Conservation (phyloP, 2,329 filamentous ascomycete species). For the Zopfia rhizophila region DNA sequence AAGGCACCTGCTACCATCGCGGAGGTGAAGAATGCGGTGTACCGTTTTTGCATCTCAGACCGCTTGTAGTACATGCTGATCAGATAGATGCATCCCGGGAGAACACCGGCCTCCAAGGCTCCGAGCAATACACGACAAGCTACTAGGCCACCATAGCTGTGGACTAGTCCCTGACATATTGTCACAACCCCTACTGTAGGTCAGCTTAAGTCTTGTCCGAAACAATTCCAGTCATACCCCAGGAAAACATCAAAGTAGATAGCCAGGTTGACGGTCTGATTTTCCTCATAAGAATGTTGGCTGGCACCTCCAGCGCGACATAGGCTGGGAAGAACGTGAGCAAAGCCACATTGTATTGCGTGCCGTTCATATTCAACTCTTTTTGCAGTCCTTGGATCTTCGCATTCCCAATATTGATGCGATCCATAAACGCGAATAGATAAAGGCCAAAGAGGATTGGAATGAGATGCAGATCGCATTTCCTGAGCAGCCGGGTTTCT, state of each 20-base stretch:
- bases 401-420: conserved; percentile 11
- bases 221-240: no score
- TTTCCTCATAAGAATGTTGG: conserved; percentile 47
- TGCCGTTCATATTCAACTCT: conserved; percentile 15
- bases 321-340: conserved; percentile 12
- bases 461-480: no score
- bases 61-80: conserved; percentile 69
- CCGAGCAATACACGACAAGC: conserved; percentile 54
- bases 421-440: no score
- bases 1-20: conserved; percentile 66
- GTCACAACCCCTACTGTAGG: no score
- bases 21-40: conserved; percentile 67
- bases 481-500: no score
- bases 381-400: conserved; percentile 22
- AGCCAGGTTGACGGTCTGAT: no score
- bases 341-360: conserved; percentile 23
- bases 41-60: conserved; percentile 65
- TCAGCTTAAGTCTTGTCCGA: no score
- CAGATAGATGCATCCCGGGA: conserved; percentile 56
- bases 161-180: no score
- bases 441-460: no score
- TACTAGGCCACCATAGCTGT: no score
- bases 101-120: conserved; percentile 48
- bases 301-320: conserved; percentile 26
- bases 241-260: no score